Percentiles rank a stretch among this genome's conserved stretches.
Conservation (phyloP, 495 filamentous ascomycete genomes). For the Amorphotheca resinae region DNA sequence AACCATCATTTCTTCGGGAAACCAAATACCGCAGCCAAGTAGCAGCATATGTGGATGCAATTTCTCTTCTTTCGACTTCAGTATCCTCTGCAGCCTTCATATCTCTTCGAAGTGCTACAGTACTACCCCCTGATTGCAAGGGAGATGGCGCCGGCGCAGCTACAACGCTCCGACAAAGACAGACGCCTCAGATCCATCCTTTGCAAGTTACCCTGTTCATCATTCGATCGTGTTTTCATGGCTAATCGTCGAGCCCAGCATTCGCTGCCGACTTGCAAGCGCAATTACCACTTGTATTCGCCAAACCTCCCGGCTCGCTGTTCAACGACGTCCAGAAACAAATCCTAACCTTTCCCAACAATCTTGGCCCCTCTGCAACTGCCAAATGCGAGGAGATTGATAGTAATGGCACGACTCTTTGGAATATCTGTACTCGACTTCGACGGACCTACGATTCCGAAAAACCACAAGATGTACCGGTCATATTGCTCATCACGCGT, state of each 20-base stretch:
- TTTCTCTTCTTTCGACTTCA: not conserved
- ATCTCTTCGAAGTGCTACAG: not conserved
- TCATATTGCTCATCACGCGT: conserved; percentile 24
- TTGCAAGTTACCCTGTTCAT: conserved; percentile 10
- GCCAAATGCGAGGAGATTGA: conserved; percentile 36
- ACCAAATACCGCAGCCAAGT: not conserved
- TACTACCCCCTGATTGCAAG: not conserved
- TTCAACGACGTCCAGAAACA: conserved; percentile 29
- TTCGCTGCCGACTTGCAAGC: conserved; percentile 16
- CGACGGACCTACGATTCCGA: conserved; percentile 20
- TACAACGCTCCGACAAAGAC: conserved; percentile 14
- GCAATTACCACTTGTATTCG: conserved; percentile 13
- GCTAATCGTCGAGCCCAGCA: conserved; percentile 8
- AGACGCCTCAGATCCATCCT: conserved; percentile 17
- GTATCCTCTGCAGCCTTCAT: not conserved
- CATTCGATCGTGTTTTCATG: not conserved
- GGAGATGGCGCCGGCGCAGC: conserved; percentile 12
- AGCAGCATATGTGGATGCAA: not conserved
- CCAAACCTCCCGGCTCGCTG: conserved; percentile 18
- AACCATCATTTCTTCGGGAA: not conserved
- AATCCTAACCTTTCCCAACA: conserved; percentile 21
- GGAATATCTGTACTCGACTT: conserved; percentile 54
- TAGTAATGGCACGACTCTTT: conserved; percentile 40
- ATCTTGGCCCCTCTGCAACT: conserved; percentile 12
- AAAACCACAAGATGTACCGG: conserved; percentile 7